phyloP scores from a whole-genome alignment of 2,329 filamentous ascomycete genomes.

The Phialocephala subalpina region DNA sequence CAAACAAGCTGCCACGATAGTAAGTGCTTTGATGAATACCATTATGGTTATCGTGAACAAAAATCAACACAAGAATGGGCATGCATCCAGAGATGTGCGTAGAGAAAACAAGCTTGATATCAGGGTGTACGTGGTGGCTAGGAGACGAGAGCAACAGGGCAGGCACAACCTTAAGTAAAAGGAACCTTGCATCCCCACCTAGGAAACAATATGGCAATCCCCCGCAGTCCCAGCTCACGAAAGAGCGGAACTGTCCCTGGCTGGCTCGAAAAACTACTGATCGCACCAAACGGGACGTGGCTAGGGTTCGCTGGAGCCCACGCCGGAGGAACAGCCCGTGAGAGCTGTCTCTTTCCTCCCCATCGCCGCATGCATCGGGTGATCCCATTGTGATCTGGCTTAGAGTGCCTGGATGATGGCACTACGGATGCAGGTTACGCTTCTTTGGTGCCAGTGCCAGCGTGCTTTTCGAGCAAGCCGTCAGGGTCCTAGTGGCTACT shows the following conservation, averaged over 20 bases:
- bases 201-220: background rate
- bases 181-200: slow-evolving; percentile 7
- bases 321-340: background rate
- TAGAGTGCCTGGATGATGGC: slow-evolving; percentile 1
- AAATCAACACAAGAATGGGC: background rate
- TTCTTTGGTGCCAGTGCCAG: slow-evolving; percentile 17
- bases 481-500: slow-evolving; percentile 22
- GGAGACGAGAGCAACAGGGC: background rate
- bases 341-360: slow-evolving; percentile 1
- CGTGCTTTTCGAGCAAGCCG: background rate
- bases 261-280: slow-evolving; percentile 11
- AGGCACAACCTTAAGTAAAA: slow-evolving; percentile 9
- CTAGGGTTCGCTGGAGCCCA: background rate
- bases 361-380: background rate
- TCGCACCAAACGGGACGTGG: slow-evolving; percentile 16
- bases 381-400: slow-evolving; percentile 12
- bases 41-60: slow-evolving; percentile 17
- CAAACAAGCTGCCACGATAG: slow-evolving; percentile 28
- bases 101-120: slow-evolving; percentile 8
- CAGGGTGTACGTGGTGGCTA: slow-evolving; percentile 3
- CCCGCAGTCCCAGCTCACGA: slow-evolving; percentile 4
- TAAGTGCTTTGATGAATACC: slow-evolving; percentile 28
- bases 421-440: slow-evolving; percentile 16
- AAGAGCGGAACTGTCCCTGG: slow-evolving; percentile 7
- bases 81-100: slow-evolving; percentile 9